Base-by-base conservation (phyloP, 2,329 filamentous ascomycete species). In the Fusarium agapanthi region DNA sequence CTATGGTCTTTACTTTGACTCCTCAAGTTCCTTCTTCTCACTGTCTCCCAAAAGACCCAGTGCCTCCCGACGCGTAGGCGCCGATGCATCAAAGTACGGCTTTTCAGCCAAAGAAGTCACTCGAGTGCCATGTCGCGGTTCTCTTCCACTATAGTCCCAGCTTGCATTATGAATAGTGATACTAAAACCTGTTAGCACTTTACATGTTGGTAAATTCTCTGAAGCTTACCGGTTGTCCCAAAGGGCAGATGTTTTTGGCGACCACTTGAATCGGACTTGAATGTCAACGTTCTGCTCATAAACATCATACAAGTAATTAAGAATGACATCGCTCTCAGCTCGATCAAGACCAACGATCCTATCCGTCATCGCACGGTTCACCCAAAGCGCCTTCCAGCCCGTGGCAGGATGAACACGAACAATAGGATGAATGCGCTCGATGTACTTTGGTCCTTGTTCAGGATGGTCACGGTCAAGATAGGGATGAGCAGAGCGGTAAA, bases 141-240 rank as follows among this genome's bases (percentile, higher is more conserved):
- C 85, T 26, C 83, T 85, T 4, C 90, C 90, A 38, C 88, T 90
- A 76, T 93, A 93, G 73, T 94, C 91, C 90, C 91, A 94, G 75
- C 88, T 91, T 0, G 91, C 91, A 69, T 92, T 93, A 74, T 94
- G 91, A 41, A 93, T 93, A 0, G 92, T 93, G 65, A 93, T 91
- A 43, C 89, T 47, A 16, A 3, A 3, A 4, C 4, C 6, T 2
- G 44, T 47, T 10, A 45, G 44, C 9, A 20, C 12, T 6, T 26
- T 2, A 1, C 8, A 28, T 7, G 2, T 45, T 2, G 5, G 0
- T 45, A 8, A 28, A 28, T 3, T 7, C 8, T 3, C 24, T 28
- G 18, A 20, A 20, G 18, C 43, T 28, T 45, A 45, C 84, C 89
- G 84, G 74, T 93, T 93, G 76, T 93, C 91, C 91, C 91, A 93